Evolutionary conservation across 768 basidiomycete species (phyloP).

Genomic region (Cystofilobasidium capitatum): DNA sequence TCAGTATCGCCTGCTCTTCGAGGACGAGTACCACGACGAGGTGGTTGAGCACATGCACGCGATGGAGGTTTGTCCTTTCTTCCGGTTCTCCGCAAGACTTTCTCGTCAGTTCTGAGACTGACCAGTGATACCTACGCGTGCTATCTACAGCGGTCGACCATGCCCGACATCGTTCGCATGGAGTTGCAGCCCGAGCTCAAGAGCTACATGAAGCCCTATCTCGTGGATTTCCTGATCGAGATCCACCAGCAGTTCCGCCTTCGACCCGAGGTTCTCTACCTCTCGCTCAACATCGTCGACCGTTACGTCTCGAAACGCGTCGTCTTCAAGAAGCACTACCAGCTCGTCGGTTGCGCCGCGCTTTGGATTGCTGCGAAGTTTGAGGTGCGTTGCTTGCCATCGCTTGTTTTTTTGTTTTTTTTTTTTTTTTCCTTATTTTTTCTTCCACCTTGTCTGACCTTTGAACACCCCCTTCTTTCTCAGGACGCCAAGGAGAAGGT

Average conservation of each 20-base stretch:
- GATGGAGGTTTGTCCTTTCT: slow-evolving; percentile 73
- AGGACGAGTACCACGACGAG: slow-evolving; percentile 91
- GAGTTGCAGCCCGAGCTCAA: slow-evolving; percentile 97
- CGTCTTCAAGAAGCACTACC: slow-evolving; percentile 98
- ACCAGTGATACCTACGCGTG: not conserved
- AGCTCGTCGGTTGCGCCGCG: slow-evolving; percentile 95
- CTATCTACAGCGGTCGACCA: slow-evolving; percentile 32
- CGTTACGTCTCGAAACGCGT: slow-evolving; percentile 97
- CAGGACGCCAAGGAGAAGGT: slow-evolving; percentile 91
- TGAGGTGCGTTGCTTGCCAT: slow-evolving; percentile 42
- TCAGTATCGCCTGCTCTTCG: slow-evolving; percentile 53
- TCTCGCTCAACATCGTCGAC: slow-evolving; percentile 97
- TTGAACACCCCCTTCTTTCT: too few relatives aligned
- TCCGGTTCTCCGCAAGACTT: not conserved
- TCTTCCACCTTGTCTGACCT: not conserved
- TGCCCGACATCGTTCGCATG: slow-evolving; percentile 87
- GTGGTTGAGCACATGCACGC: slow-evolving; percentile 89
- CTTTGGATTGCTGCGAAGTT: slow-evolving; percentile 99
- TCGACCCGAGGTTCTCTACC: slow-evolving; percentile 94
- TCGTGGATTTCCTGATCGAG: slow-evolving; percentile 97
- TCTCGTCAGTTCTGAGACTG: not conserved
- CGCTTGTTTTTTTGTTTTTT: not conserved
- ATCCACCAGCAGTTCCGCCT: slow-evolving; percentile 96
- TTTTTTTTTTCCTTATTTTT: not conserved
- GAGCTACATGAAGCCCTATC: slow-evolving; percentile 98